Evolutionary conservation across 2,329 filamentous ascomycete species (phyloP), one percentile per base, ranked within the genome.

Genomic region (Sporothrix protearum): DNA sequence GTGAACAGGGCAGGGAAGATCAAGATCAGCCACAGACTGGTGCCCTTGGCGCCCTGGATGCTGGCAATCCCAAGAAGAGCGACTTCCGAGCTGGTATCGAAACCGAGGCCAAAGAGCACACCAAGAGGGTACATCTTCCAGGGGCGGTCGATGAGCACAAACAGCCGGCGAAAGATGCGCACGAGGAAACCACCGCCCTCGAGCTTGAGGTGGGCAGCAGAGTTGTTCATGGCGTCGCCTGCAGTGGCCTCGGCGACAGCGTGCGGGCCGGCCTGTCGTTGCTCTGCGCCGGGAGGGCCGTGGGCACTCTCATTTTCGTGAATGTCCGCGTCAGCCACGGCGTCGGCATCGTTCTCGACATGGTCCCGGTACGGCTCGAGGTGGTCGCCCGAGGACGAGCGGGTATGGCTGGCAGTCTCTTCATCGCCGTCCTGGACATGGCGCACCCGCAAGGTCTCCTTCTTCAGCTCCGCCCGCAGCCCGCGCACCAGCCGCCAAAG

Each of bases 51-150:
- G 0, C 92, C 94, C 77, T 97, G 92, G 1, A 99, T 89, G 39
- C 92, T 94, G 0, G 93, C 92, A 74, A 98, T 97, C 0, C 95
- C 96, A 0, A 99, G 82, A 8, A 99, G 86, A 0, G 96, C 95
- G 77, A 98, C 92, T 80, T 99, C 95, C 8, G 93, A 97, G 53
- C 92, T 96, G 0, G 96, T 98, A 79, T 98, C 96, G 79, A 99
- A 98, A 0, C 95, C 96, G 0, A 98, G 84, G 0, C 95, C 96
- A 77, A 95, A 98, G 4, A 98, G 83, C 0, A 98, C 85, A 0
- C 95, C 95, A 0, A 97, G 83, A 0, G 93, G 94, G 76, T 96
- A 96, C 94, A 97, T 97, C 80, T 98, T 98, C 95, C 95, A 98
- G 0, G 92, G 91, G 5, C 87, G 82, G 76, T 91, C 88, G 42